Base-by-base conservation (phyloP, 2,329 filamentous ascomycete genomes). In the Colletotrichum lindemuthianum region DNA sequence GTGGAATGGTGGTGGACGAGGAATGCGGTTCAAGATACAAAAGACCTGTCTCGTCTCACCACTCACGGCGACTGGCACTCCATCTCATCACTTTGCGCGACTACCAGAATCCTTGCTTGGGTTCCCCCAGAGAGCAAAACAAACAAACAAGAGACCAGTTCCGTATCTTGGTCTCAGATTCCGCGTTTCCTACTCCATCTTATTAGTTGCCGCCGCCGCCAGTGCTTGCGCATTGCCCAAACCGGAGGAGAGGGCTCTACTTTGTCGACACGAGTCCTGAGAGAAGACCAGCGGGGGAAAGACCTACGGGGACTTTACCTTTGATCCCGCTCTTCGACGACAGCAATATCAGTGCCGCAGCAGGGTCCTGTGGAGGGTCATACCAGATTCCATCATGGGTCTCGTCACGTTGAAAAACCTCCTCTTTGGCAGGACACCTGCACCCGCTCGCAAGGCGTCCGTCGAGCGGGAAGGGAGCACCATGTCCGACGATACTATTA, bases 381-480 rank as follows among this genome's bases (percentile, higher is more conserved):
- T 12, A 34, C 50, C 36, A 52, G 16, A n/a, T 9, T 13, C 32
- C 40, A 45, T 32, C 12, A 70, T 70, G 68, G 67, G 66, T 41
- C 48, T 70, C 12, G 66, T 69, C 12, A 58, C 63, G 12, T 40
- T 70, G 50, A 70, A 69, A 44, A 68, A 59, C 16, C 47, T 65
- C 43, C 33, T 69, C 54, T 65, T 69, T 34, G 67, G 67, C 11
- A 57, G 65, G 34, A 51, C 51, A 12, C 67, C 32, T 12, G 51
- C 43, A 41, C 56, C 45, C 44, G 44, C 15, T 43, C 59, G 47
- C 47, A 64, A 56, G 34, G 24, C 40, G 13, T 37, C 33, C 45
- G 47, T 50, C 49, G 57, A 50, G 16, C 51, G 47, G 34, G 55
- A 59, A 6, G 53, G 58, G 32, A 66, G 63, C 58, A 67, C 67